A percentile compares a stretch with the other conserved stretches of the same genome.
These are phyloP conservation scores for Madurella fahalii DNA, from an alignment of 2,329 filamentous ascomycete genomes.

Conservation along the genomic window DNA sequence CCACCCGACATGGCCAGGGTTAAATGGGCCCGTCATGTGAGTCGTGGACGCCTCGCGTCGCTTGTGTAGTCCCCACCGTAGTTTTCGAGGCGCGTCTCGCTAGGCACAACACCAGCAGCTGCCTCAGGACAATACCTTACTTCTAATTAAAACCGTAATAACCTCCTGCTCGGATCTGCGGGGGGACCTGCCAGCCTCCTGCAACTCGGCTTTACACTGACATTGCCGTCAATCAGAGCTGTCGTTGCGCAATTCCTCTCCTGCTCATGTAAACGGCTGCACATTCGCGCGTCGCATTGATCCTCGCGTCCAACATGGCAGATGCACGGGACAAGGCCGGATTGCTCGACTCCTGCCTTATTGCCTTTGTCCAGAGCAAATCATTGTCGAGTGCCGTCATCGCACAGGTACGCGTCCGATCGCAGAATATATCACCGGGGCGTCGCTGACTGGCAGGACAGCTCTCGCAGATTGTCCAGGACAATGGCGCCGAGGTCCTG, in stretches of 20 bases:
- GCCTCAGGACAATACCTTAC: not conserved
- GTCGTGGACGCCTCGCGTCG: slow-evolving; percentile 22
- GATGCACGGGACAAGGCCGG: slow-evolving; percentile 13
- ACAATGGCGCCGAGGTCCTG: slow-evolving; percentile 49
- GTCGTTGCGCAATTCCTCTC: not conserved
- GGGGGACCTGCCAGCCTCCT: not conserved
- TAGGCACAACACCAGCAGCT: slow-evolving; percentile 1
- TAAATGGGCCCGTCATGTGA: slow-evolving; percentile 22
- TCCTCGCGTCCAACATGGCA: slow-evolving; percentile 17
- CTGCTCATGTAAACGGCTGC: slow-evolving; percentile 17
- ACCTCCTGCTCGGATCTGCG: not conserved
- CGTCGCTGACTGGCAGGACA: slow-evolving; percentile 4
- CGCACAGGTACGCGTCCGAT: slow-evolving; percentile 14
- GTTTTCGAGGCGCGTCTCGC: slow-evolving; percentile 17
- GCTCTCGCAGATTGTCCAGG: slow-evolving; percentile 32
- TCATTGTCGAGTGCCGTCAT: slow-evolving; percentile 21
- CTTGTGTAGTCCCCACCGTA: slow-evolving; percentile 5
- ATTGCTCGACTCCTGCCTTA: slow-evolving; percentile 21
- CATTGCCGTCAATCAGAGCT: not conserved
- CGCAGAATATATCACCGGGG: not conserved
- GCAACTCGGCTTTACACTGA: not conserved
- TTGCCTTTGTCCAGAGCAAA: slow-evolving; percentile 28
- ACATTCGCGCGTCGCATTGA: slow-evolving; percentile 10
- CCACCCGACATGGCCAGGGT: not conserved
- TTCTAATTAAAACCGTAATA: not conserved